Evolutionary conservation across 352 stramenopile species (phyloP), one percentile per base, ranked within the genome.

Genomic region (Phytophthora fragariae): DNA sequence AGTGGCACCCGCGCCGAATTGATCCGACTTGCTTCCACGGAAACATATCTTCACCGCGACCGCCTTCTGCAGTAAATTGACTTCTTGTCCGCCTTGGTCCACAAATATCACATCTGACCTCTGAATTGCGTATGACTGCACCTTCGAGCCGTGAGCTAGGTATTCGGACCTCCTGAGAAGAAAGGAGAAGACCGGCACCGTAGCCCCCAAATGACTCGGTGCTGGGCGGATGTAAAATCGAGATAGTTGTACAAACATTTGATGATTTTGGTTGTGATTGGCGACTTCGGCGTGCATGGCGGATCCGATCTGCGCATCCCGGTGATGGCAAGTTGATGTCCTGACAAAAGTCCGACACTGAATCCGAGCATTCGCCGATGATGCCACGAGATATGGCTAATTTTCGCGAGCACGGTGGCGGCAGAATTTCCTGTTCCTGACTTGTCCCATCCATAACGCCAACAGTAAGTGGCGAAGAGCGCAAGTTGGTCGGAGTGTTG

Each of bases 401-500:
- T 39, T 15, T 58, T 58, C 6, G 53, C 19, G 12, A 58, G 53
- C 12, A 46, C 53, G 3, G 29, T 58, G 27, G 9, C n/a, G 24
- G 53, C 53, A 19, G 53, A 41, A 19, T 58, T 83, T 17, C 65
- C 65, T 0, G 15, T n/a, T 19, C 5, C 7, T 6, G 50, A 59
- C 0, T 35, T 15, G 11, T 24, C 31, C 70, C 70, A 76, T 1
- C 71, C 71, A 44, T 63, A 66, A 0, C 14, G 9, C 66, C 41
- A 68, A 6, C 29, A 62, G 39, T 63, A 73, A 0, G 17, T 49
- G 2, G 52, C 66, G 9, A 73, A 68, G 2, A 73, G 1, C 0
- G 66, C 66, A 14, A 64, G 66, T 39, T 67, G 57, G 17, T 67
- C 64, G 0, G 66, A 67, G 8, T 67, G 65, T 9, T 62, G 9